Evolutionary conservation across 345 rosid species (phyloP).

Genomic region (Eucalyptus paniculata): DNA sequence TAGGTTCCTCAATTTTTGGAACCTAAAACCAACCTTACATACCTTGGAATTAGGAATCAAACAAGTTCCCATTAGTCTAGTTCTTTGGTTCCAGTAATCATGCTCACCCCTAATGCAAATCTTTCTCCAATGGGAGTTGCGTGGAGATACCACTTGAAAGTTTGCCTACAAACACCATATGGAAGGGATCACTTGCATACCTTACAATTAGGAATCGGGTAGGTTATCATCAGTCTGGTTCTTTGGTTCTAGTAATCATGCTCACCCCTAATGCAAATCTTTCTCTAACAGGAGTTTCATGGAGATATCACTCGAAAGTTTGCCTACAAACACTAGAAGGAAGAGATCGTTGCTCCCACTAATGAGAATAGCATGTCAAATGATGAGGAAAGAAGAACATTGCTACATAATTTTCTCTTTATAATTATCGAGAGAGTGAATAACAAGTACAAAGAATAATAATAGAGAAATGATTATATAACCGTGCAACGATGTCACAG

Average conservation of each 20-base stretch:
- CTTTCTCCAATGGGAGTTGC: not conserved
- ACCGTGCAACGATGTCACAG: no score
- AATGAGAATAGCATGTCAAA: not conserved
- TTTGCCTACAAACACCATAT: not conserved
- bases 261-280: not conserved
- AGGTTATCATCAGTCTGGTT: no score
- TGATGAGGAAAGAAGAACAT: not conserved
- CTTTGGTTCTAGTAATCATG: not conserved
- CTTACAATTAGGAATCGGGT: not conserved
- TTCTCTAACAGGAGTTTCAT: not conserved
- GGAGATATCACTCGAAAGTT: not conserved
- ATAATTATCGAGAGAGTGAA: not conserved
- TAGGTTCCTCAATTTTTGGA: no score
- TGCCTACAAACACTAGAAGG: not conserved
- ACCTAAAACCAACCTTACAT: no score
- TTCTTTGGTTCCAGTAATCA: not conserved
- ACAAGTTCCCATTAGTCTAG: accelerated
- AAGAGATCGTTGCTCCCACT: not conserved
- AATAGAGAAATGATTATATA: no score
- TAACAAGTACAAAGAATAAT: not conserved
- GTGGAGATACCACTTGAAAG: not conserved
- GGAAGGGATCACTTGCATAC: not conserved
- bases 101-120: not conserved
- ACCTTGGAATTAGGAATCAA: accelerated
- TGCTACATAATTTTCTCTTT: not conserved